These are phyloP conservation scores for Colletotrichum sp. DNA, from an alignment of 2,329 filamentous ascomycete genomes.

Conservation along the genomic window DNA sequence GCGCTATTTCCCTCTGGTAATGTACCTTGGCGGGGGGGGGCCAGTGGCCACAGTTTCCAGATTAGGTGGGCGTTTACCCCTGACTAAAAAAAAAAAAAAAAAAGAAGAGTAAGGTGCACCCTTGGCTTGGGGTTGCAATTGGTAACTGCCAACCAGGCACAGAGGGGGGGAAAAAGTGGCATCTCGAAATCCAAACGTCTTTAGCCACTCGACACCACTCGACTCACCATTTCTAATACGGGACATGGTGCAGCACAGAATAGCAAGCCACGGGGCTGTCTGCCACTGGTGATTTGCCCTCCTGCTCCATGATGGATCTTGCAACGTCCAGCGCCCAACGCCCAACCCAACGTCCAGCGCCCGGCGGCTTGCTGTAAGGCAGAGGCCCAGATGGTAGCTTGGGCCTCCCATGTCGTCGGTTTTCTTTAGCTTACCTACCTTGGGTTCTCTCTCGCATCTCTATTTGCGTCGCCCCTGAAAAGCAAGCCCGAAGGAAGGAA, in stretches of 20 bases:
- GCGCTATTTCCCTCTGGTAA: too few relatives aligned
- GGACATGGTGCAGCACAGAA: conserved; percentile 1
- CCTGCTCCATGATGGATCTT: not conserved
- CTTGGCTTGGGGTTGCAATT: not conserved
- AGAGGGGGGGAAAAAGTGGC: not conserved
- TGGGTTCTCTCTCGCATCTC: not conserved
- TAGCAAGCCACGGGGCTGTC: not conserved
- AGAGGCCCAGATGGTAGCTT: not conserved
- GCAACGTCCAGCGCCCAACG: not conserved
- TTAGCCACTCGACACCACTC: not conserved
- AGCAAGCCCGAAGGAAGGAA: too few relatives aligned
- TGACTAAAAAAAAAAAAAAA: too few relatives aligned
- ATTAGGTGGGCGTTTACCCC: not conserved
- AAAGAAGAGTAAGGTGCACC: not conserved
- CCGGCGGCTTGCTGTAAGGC: not conserved
- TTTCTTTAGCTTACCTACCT: not conserved
- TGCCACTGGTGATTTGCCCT: not conserved
- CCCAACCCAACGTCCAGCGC: not conserved
- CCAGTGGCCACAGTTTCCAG: not conserved
- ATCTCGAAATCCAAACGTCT: not conserved
- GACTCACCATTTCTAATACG: not conserved
- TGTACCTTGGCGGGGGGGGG: too few relatives aligned
- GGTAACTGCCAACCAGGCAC: not conserved
- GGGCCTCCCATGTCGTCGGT: not conserved
- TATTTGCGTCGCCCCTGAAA: not conserved